A percentile compares a stretch with the other conserved stretches of the same genome.
phyloP scores from a whole-genome alignment of 1,284 basidiomycete genomes.

The Lentinula novae-zelandiae region DNA sequence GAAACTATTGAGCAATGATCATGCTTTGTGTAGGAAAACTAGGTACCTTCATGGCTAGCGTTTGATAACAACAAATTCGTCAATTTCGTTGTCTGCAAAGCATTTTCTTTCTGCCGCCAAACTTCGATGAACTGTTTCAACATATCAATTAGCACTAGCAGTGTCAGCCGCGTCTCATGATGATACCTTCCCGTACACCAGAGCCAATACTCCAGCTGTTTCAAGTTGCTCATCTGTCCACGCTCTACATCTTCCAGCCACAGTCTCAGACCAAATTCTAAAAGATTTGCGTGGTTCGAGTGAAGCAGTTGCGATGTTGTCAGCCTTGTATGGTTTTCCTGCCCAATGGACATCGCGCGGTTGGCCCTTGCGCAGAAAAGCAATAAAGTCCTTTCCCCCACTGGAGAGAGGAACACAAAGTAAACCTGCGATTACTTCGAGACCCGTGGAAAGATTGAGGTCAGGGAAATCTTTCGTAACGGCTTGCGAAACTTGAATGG shows the following conservation, averaged over 20 bases:
- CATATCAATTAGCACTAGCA: background rate
- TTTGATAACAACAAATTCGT: slow-evolving; percentile 84
- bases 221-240: slow-evolving; percentile 91
- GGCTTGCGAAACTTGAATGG: slow-evolving; percentile 68
- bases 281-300: slow-evolving; percentile 81
- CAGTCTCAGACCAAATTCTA: slow-evolving; percentile 79
- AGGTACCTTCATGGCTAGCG: slow-evolving; percentile 79
- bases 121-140: slow-evolving; percentile 73
- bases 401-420: slow-evolving; percentile 76
- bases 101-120: slow-evolving; percentile 84
- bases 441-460: slow-evolving; percentile 61
- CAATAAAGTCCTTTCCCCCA: slow-evolving; percentile 77
- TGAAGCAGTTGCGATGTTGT: slow-evolving; percentile 29
- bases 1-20: slow-evolving; percentile 8
- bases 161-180: background rate
- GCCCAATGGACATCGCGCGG: slow-evolving; percentile 75
- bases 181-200: slow-evolving; percentile 74
- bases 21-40: background rate
- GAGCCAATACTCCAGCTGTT: slow-evolving; percentile 80
- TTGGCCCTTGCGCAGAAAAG: slow-evolving; percentile 80
- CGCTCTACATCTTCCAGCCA: slow-evolving; percentile 66
- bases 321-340: slow-evolving; percentile 64
- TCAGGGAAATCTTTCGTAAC: slow-evolving; percentile 76
- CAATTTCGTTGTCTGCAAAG: slow-evolving; percentile 73
- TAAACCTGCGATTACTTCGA: slow-evolving; percentile 76